Conservation (phyloP, 129 eudicot genomes). For the Daucus carota region DH1_v3.0 NC_030385.2:19929001-19929500, state of each 20-base stretch:
- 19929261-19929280: conserved; percentile 52
- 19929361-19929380: conserved; percentile 29
- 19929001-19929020: conserved; percentile 62
- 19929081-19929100: conserved; percentile 47
- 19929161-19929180: conserved; percentile 59
- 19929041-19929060: conserved; percentile 51
- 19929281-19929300: conserved; percentile 54
- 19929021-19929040: conserved; percentile 56
- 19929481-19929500: conserved; percentile 33
- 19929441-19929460: conserved; percentile 28
- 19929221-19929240: conserved; percentile 50
- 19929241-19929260: conserved; percentile 38
- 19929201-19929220: conserved; percentile 47
- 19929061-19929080: conserved; percentile 72
- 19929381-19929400: conserved; percentile 48
- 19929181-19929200: conserved; percentile 67
- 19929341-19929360: conserved; percentile 67
- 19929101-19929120: conserved; percentile 59
- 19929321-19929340: conserved; percentile 70
- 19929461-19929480: conserved; percentile 49
- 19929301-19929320: conserved; percentile 64
- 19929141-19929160: conserved; percentile 72
- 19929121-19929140: conserved; percentile 61
- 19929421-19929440: conserved; percentile 55
- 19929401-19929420: conserved; percentile 66